Conservation (phyloP, 257 asterid genomes). For the Datura wrightii region DNA sequence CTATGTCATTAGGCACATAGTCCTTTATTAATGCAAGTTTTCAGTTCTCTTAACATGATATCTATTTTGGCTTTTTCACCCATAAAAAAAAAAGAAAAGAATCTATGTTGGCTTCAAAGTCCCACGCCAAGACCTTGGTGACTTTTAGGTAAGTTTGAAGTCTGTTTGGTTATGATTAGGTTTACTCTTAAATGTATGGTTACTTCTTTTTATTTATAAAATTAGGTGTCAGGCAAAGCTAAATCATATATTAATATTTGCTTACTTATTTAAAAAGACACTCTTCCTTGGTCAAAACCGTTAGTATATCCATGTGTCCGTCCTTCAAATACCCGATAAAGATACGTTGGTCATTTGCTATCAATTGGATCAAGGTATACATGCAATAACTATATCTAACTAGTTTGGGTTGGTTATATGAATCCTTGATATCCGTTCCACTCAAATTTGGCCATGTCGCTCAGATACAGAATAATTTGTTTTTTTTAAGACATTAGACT, state of each 20-base stretch:
- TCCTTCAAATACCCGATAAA: not conserved
- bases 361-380: not conserved
- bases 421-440: not conserved
- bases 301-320: not conserved
- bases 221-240: not conserved
- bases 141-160: not conserved
- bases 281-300: not conserved
- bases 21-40: not conserved
- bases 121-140: not conserved
- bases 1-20: not conserved
- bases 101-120: not conserved
- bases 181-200: not conserved
- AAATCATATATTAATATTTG: not conserved
- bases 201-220: not conserved
- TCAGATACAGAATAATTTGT: not conserved
- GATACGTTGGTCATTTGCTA: not conserved
- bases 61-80: not conserved
- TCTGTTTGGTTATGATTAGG: not conserved
- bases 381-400: not conserved
- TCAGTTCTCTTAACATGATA: not conserved
- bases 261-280: not conserved
- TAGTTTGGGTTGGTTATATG: slow-evolving; percentile 26
- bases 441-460: not conserved
- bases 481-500: not conserved
- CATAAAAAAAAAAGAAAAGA: too few relatives aligned